A percentile compares a stretch with the other conserved stretches of the same genome.
phyloP scores from a whole-genome alignment of 345 rosid genomes.

The Pistacia vera region DNA sequence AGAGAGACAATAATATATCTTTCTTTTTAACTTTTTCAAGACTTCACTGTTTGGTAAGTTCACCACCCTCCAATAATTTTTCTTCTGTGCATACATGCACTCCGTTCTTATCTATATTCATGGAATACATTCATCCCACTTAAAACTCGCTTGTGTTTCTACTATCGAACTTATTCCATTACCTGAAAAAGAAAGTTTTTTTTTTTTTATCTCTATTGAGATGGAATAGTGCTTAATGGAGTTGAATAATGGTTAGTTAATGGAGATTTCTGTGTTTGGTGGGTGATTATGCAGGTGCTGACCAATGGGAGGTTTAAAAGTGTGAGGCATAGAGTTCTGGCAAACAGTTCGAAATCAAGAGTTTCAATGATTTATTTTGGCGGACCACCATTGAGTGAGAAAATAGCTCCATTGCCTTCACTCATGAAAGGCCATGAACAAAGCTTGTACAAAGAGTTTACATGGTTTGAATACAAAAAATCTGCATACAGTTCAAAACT shows the following conservation, averaged over 20 bases:
- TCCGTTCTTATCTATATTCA: no score
- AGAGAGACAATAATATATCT: no score
- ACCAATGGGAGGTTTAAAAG: slow-evolving; percentile 91
- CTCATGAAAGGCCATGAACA: slow-evolving; percentile 54
- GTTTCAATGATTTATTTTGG: slow-evolving; percentile 88
- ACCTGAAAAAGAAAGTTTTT: neutral
- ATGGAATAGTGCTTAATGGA: neutral
- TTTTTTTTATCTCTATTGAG: neutral
- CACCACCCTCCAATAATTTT: slow-evolving; percentile 17
- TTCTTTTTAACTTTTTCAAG: neutral
- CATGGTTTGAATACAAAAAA: slow-evolving; percentile 84
- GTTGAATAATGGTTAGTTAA: neutral
- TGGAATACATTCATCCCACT: no score
- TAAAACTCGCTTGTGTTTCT: no score
- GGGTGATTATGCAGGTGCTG: slow-evolving; percentile 54
- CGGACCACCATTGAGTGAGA: slow-evolving; percentile 73
- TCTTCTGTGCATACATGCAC: neutral
- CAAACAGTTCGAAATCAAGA: slow-evolving; percentile 58
- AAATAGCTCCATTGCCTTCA: slow-evolving; percentile 58
- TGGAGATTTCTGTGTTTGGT: neutral
- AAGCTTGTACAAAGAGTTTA: slow-evolving; percentile 70
- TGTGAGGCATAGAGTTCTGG: slow-evolving; percentile 81
- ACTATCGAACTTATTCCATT: no score
- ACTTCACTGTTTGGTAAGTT: slow-evolving; percentile 1
- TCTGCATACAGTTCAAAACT: slow-evolving; percentile 65